Evolutionary conservation across 805 yeast genomes (phyloP).

Genomic region (Ogataea kodamae): DNA sequence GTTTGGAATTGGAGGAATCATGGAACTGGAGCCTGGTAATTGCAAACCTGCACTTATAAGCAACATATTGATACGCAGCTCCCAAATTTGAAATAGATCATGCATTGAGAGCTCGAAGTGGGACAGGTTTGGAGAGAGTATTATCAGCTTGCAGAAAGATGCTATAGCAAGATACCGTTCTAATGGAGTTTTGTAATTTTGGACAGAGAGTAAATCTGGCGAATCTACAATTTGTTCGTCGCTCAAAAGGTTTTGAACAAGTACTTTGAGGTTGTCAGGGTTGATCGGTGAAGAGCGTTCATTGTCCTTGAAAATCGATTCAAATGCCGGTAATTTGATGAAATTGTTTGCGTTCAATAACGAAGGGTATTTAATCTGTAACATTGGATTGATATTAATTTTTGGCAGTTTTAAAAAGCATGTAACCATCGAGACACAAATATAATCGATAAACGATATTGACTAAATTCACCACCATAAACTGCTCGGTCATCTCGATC

Average conservation of each 20-base stretch:
- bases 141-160: constrained; percentile 27
- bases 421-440: no score
- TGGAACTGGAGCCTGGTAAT: constrained; percentile 15
- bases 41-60: constrained; percentile 18
- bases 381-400: constrained; percentile 13
- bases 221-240: constrained; percentile 1
- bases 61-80: constrained; percentile 25
- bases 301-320: constrained; percentile 8
- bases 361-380: constrained; percentile 24
- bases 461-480: no score
- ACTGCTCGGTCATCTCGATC: no score
- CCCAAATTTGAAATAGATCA: constrained; percentile 46
- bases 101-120: constrained; percentile 14
- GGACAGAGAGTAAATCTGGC: constrained; percentile 1
- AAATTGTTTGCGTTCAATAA: constrained; percentile 28
- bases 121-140: constrained; percentile 24
- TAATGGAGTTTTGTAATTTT: constrained; percentile 4
- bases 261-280: constrained; percentile 7
- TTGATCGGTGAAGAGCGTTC: constrained; percentile 8
- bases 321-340: constrained; percentile 22
- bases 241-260: constrained; percentile 9
- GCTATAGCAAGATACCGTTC: constrained; percentile 24
- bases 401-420: constrained; percentile 1
- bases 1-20: constrained; percentile 26
- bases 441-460: no score